Evolutionary conservation across 1,284 basidiomycete species (phyloP), one percentile per base, ranked within the genome.

Genomic region (Fomitiporia mediterranea): DNA sequence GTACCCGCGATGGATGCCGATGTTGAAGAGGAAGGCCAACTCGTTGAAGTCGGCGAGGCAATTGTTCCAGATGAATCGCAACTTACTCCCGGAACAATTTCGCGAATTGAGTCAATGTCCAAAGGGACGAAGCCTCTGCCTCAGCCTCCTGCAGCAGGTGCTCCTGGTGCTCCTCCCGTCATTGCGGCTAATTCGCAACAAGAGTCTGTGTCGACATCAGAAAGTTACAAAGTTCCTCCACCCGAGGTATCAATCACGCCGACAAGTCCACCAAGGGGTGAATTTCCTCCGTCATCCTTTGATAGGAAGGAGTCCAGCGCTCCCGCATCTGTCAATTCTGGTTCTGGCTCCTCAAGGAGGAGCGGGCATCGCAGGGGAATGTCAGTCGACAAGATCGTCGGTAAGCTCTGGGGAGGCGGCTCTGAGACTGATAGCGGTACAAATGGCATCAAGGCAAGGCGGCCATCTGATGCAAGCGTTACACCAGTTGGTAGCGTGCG

Each of bases 311-410:
- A 56, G 11, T 15, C 27, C 1, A 39, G 49, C 37, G 64, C 62
- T 53, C 62, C 66, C 13, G 60, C 60, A 25, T 64, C 64, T 39
- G 61, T 65, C 2, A 65, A 63, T 30, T 67, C 67, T 32, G 68
- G 66, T 21, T 69, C 72, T 2, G 66, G 63, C 15, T 72, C 72
- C 1, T 78, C 80, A 19, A 74, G 64, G 58, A n/a, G n/a, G n/a
- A 69, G 75, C 32, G 75, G 82, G 30, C 78, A 81, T 61, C 72
- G 77, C 60, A 81, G 81, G 58, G 83, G 84, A 8, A 67, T 86
- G 59, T 89, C 86, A 0, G 75, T 87, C 60, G 87, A 89, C 73
- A 86, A 86, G 66, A 85, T 89, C 64, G 83, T 89, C 9, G 78
- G 81, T 50, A 83, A 83, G 67, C 74, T 89, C 47, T 79, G 89